A percentile compares a stretch with the other conserved stretches of the same genome.
Evolutionary conservation across 768 basidiomycete species (phyloP).

Genomic region (Sporobolomyces phaffii): DNA sequence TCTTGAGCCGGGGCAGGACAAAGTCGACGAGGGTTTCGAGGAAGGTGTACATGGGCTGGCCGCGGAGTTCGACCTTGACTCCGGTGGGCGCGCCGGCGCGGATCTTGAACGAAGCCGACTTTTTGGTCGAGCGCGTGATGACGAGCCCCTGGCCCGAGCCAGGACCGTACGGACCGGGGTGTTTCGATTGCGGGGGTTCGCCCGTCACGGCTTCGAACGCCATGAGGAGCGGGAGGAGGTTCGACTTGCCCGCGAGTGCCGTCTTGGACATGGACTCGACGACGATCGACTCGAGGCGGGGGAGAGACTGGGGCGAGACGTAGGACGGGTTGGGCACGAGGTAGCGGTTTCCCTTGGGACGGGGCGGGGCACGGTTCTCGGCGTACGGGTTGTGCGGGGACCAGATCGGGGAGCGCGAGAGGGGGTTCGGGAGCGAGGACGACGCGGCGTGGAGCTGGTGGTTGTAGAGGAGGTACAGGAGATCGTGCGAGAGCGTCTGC

Average conservation of each 20-base stretch:
- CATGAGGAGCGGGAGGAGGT: constrained; percentile 77
- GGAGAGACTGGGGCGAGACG: constrained; percentile 62
- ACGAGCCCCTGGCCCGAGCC: constrained; percentile 61
- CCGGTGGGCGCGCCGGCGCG: constrained; percentile 74
- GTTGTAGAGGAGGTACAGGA: constrained; percentile 90
- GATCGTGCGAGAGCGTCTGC: constrained; percentile 70
- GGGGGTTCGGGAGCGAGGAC: constrained; percentile 57
- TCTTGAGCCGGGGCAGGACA: constrained; percentile 86
- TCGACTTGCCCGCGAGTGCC: constrained; percentile 61
- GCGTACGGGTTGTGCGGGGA: constrained; percentile 77
- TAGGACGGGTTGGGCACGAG: constrained; percentile 54
- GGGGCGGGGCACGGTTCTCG: constrained; percentile 69
- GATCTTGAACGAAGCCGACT: constrained; percentile 70
- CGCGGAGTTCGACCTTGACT: constrained; percentile 78
- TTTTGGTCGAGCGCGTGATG: constrained; percentile 60
- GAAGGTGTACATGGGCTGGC: constrained; percentile 92
- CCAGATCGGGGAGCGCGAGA: constrained; percentile 44
- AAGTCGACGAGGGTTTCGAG: constrained; percentile 81
- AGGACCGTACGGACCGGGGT: constrained; percentile 31
- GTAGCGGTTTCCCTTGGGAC: constrained; percentile 59
- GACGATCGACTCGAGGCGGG: constrained; percentile 72
- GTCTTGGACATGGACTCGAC: constrained; percentile 83
- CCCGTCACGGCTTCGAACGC: constrained; percentile 81
- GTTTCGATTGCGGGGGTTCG: constrained; percentile 54
- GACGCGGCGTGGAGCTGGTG: constrained; percentile 56